Conservation (phyloP, 2,329 filamentous ascomycete species). For the Colletotrichum tanaceti region DNA sequence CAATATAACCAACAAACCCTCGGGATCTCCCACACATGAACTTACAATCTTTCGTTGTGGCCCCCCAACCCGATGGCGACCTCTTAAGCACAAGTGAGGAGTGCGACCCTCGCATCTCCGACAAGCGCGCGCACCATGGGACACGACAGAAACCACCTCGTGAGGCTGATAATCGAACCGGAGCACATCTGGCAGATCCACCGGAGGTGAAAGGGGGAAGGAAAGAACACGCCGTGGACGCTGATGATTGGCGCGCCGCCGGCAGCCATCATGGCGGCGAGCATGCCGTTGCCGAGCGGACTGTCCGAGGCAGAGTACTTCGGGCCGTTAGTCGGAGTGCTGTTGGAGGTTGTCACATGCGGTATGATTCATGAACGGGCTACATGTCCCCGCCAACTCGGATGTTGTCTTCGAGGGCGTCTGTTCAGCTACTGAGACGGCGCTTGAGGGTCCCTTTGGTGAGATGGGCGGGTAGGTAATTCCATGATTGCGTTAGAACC, state of each 20-base stretch:
- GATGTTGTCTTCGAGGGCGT: slow-evolving; percentile 65
- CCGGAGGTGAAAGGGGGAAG: slow-evolving; percentile 58
- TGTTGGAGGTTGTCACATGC: slow-evolving; percentile 62
- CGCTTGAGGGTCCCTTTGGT: slow-evolving; percentile 61
- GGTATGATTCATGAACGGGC: slow-evolving; percentile 62
- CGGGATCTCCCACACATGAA: slow-evolving; percentile 45
- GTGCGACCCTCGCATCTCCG: slow-evolving; percentile 56
- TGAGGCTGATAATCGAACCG: slow-evolving; percentile 55
- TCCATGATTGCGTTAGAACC: too few species aligned
- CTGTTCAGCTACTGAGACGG: slow-evolving; percentile 56
- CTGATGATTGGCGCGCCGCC: slow-evolving; percentile 62
- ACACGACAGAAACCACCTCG: slow-evolving; percentile 54
- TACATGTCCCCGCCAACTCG: slow-evolving; percentile 60
- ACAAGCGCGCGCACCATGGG: slow-evolving; percentile 61
- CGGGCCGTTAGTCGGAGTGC: slow-evolving; percentile 57
- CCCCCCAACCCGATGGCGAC: slow-evolving; percentile 55
- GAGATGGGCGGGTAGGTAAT: slow-evolving; percentile 49
- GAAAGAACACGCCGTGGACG: slow-evolving; percentile 60
- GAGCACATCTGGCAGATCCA: slow-evolving; percentile 61
- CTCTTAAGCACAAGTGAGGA: slow-evolving; percentile 57
- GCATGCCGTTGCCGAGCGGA: slow-evolving; percentile 62
- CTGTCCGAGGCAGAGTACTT: slow-evolving; percentile 61
- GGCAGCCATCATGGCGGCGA: slow-evolving; percentile 59
- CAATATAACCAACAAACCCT: neutral
- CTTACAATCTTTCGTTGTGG: slow-evolving; percentile 60